Conservation (phyloP, 1,139 yeast species). For the Candida sp. region DNA sequence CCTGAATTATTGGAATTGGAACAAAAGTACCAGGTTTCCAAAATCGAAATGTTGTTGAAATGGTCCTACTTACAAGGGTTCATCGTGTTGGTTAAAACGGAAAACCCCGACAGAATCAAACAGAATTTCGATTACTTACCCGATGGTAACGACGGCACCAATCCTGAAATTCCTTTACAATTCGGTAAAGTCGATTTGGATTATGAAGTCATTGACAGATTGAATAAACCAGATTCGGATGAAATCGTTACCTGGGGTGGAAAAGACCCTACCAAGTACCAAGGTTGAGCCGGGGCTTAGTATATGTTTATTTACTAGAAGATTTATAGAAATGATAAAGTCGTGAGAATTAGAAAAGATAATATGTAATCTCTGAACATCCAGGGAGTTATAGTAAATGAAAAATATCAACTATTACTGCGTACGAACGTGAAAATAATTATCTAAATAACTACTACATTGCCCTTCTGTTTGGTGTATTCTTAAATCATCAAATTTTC, state of each 20-base stretch:
- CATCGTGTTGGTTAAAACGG: conserved; percentile 71
- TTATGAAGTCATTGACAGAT: conserved; percentile 22
- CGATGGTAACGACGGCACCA: conserved; percentile 19
- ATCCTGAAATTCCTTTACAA: conserved; percentile 18
- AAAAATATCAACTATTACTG: too few relatives aligned
- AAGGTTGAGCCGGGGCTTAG: conserved; percentile 5
- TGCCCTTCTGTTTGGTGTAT: conserved; percentile 20
- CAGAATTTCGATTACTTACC: conserved; percentile 33
- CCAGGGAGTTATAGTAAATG: too few relatives aligned
- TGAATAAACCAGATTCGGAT: conserved; percentile 32
- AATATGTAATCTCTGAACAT: too few relatives aligned
- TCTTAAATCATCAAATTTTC: background rate
- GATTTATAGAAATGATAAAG: too few relatives aligned
- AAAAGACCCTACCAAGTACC: conserved; percentile 23
- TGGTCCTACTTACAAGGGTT: conserved; percentile 53
- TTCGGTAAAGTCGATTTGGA: conserved; percentile 35
- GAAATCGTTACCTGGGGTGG: conserved; percentile 28
- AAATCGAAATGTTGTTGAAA: conserved; percentile 28
- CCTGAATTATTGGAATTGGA: conserved; percentile 37
- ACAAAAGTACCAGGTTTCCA: conserved; percentile 18
- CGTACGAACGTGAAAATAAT: too few relatives aligned
- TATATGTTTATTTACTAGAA: too few relatives aligned
- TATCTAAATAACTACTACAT: too few relatives aligned
- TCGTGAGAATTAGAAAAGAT: too few relatives aligned
- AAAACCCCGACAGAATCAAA: conserved; percentile 43